phyloP scores from a whole-genome alignment of 116 monocot species.

The Phalaenopsis hybrid region DNA sequence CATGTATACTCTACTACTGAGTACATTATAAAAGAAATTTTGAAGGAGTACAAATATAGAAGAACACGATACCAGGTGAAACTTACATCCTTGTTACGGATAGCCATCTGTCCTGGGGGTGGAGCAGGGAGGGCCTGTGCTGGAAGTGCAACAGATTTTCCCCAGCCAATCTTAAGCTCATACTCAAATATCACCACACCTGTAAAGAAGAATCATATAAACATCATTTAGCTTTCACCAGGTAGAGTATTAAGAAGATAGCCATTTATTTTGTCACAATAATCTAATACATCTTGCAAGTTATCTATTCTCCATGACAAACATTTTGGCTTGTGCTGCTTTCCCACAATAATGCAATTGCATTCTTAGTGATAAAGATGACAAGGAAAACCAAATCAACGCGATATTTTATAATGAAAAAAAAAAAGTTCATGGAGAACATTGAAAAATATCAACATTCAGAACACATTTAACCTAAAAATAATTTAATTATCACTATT shows the following conservation, averaged over 20 bases:
- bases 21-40: not conserved
- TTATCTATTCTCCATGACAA: not conserved
- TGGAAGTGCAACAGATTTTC: constrained; percentile 97
- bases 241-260: not conserved
- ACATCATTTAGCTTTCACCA: constrained; percentile 3
- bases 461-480: too few species aligned
- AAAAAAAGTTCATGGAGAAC: too few species aligned
- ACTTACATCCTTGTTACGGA: constrained; percentile 90
- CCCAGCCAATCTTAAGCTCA: constrained; percentile 99
- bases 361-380: not conserved
- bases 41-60: not conserved
- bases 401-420: too few species aligned
- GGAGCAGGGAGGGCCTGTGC: constrained; percentile 99
- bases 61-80: not conserved
- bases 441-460: too few species aligned
- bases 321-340: not conserved
- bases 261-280: not conserved
- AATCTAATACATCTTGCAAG: too few species aligned
- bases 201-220: constrained; percentile 18
- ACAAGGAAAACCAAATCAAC: too few species aligned
- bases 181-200: constrained; percentile 96
- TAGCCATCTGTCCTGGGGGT: constrained; percentile 99
- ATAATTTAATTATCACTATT: too few species aligned
- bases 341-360: too few species aligned
- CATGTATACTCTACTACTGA: too few species aligned